These are phyloP conservation scores for Cercospora beticola DNA, from an alignment of 2,329 filamentous ascomycete species.

Conservation along the genomic window DNA sequence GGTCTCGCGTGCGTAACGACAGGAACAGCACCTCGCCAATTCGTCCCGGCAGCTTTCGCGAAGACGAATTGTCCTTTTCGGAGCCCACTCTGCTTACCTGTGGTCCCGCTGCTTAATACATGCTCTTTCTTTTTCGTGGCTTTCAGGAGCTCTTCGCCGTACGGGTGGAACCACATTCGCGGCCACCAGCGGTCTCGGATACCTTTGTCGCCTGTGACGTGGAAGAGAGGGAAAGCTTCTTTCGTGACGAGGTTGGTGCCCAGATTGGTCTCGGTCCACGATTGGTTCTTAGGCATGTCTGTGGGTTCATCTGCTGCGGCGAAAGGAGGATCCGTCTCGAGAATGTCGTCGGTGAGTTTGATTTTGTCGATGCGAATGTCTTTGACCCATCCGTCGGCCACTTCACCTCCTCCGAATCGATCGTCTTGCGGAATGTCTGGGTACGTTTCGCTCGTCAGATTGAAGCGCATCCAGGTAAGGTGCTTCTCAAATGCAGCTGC, in stretches of 20 bases:
- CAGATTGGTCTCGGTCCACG: constrained; percentile 24
- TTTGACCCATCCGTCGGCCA: not conserved
- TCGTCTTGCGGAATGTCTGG: constrained; percentile 5
- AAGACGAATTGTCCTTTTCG: constrained; percentile 9
- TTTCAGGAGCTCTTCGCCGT: constrained; percentile 19
- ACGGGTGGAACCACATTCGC: constrained; percentile 30
- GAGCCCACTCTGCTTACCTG: not conserved
- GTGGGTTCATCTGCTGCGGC: not conserved
- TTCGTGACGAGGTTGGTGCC: constrained; percentile 27
- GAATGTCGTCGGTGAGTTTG: constrained; percentile 19
- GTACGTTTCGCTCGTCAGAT: constrained; percentile 16
- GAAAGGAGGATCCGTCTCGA: constrained; percentile 18
- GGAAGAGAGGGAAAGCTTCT: constrained; percentile 24
- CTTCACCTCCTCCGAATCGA: not conserved
- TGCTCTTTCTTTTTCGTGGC: constrained; percentile 17
- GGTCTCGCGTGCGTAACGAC: constrained; percentile 9
- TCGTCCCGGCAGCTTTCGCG: constrained; percentile 11
- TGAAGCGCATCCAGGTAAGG: constrained; percentile 29
- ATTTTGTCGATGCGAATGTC: constrained; percentile 22
- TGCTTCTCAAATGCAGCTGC: constrained; percentile 25
- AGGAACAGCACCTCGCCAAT: constrained; percentile 21
- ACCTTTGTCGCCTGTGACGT: constrained; percentile 28
- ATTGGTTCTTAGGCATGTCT: constrained; percentile 10
- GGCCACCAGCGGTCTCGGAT: constrained; percentile 28
- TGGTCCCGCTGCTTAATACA: constrained; percentile 9